Evolutionary conservation across 2,329 filamentous ascomycete species (phyloP), one percentile per base, ranked within the genome.

Genomic region (Penicillium sp.): DNA sequence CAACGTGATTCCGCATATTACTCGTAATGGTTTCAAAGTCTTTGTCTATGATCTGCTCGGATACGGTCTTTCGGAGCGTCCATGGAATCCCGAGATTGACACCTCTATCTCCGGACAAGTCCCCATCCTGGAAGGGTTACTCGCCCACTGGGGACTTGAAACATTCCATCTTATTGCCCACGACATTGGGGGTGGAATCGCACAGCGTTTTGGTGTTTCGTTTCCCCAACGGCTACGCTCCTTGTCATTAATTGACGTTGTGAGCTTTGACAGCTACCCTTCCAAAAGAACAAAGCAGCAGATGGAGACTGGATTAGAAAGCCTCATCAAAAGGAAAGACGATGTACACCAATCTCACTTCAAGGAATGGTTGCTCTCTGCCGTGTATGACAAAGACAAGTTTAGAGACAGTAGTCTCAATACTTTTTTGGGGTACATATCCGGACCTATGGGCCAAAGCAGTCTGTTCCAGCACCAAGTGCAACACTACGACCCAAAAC

Each of bases 391-490:
- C 6, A 44, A 52, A 12, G 3, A 57, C 12, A 50, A 45, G 7
- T 51, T 70, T 10, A 31, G 54, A 26, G 36, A 51, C 2, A 55
- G 62, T 8, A 64, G 53, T 45, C 61, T 71, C 1, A 42, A 63
- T 12, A 56, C 58, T 0, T 70, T 65, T 41, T 24, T 71, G 2
- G 52, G 52, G 26, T 71, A 71, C 28, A 71, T 71, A 21, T 71
- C 64, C 6, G 68, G 65, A 0, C 62, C 68, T 0, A 55, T 71
- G 1, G 68, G 68, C 1, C 69, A 71, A 26, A 51, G 58, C 0
- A 71, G 69, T 46, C 44, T 71, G 8, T 70, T 71, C 49, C 60
- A 69, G 51, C 68, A 71, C 38, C 69, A 71, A 31, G 52, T 71
- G 23, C 64, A 61, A 1, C 66, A 70, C 42, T 71, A 70, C 26